Percentiles rank a stretch among this genome's conserved stretches.
These are phyloP conservation scores for Phytophthora boehmeriae DNA, from an alignment of 352 stramenopile species.

Conservation along the genomic window DNA sequence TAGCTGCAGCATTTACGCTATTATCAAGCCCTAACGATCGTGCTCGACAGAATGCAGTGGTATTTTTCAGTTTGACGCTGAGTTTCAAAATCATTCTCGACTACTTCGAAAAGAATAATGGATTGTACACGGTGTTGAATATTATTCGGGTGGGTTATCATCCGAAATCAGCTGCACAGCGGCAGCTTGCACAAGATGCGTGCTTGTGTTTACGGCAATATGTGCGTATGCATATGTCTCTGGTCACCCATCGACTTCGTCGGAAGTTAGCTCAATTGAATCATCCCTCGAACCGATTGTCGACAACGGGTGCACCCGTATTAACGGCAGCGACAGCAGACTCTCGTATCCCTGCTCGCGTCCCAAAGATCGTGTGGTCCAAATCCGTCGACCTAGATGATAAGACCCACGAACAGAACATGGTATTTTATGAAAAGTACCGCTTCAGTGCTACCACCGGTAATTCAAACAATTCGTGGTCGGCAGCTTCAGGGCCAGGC, in stretches of 20 bases:
- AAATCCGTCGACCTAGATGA: slow-evolving; percentile 87
- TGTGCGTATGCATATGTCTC: slow-evolving; percentile 78
- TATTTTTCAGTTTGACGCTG: slow-evolving; percentile 85
- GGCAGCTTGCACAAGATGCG: slow-evolving; percentile 83
- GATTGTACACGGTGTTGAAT: slow-evolving; percentile 84
- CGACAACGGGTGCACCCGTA: slow-evolving; percentile 34
- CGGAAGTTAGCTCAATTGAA: slow-evolving; percentile 68
- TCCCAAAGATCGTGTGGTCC: slow-evolving; percentile 74
- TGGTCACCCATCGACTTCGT: slow-evolving; percentile 72
- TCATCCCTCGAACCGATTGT: slow-evolving; percentile 53
- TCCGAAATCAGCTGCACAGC: slow-evolving; percentile 75
- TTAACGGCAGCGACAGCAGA: slow-evolving; percentile 58
- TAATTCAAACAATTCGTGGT: slow-evolving; percentile 59
- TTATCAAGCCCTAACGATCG: slow-evolving; percentile 82
- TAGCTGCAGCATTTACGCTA: slow-evolving; percentile 64
- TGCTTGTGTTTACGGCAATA: slow-evolving; percentile 87
- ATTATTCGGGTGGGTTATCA: slow-evolving; percentile 83
- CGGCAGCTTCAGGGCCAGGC: slow-evolving; percentile 50
- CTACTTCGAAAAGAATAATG: slow-evolving; percentile 86
- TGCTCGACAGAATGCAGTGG: slow-evolving; percentile 79
- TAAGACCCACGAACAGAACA: slow-evolving; percentile 83
- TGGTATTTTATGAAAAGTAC: slow-evolving; percentile 87
- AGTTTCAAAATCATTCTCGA: slow-evolving; percentile 84
- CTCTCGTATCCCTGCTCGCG: slow-evolving; percentile 64
- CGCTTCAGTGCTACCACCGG: slow-evolving; percentile 66